phyloP scores from a whole-genome alignment of 2,329 filamentous ascomycete genomes.

The Trichophyton benhamiae region DNA sequence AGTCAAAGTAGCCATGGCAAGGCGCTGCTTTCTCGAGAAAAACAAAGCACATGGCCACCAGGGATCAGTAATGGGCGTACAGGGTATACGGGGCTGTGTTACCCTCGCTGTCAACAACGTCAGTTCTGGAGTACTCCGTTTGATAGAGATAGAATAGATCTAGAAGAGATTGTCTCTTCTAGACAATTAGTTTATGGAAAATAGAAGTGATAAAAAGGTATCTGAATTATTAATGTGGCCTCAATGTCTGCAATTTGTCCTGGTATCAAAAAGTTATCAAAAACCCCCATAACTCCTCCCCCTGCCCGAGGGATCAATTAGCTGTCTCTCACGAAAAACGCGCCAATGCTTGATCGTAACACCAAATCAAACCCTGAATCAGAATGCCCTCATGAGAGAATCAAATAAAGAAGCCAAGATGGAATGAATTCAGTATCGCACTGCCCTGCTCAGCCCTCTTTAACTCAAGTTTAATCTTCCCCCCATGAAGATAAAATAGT shows the following conservation, averaged over 20 bases:
- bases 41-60: conserved; percentile 3
- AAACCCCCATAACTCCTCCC: not conserved
- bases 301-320: not conserved
- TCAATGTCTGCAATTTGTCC: not conserved
- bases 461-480: not conserved
- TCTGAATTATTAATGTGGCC: too few species aligned
- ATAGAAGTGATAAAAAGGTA: too few species aligned
- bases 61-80: not conserved
- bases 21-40: not conserved
- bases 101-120: not conserved
- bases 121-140: too few species aligned
- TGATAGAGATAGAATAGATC: too few species aligned
- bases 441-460: not conserved
- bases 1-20: not conserved
- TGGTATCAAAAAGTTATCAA: not conserved
- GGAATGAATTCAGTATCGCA: not conserved
- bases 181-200: too few species aligned
- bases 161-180: too few species aligned
- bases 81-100: not conserved
- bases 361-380: not conserved
- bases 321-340: not conserved
- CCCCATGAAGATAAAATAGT: not conserved
- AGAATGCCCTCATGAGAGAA: too few species aligned
- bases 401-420: not conserved
- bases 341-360: not conserved